These are phyloP conservation scores for Pyrenochaeta sp. DNA, from an alignment of 2,329 filamentous ascomycete species.

Conservation along the genomic window DNA sequence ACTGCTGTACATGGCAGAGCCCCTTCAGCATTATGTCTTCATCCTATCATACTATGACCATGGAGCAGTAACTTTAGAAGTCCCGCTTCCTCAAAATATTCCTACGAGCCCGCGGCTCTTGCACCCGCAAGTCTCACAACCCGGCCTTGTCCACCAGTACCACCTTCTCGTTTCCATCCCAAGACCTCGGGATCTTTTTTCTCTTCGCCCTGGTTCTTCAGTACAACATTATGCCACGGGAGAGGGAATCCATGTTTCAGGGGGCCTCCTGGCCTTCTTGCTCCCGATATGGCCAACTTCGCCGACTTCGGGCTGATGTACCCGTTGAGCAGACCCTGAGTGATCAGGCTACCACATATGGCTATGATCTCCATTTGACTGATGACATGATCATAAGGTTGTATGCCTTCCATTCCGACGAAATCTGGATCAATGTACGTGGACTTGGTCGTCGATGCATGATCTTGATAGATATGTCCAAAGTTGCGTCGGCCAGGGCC, in stretches of 20 bases:
- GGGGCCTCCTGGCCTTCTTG: slow-evolving; percentile 62
- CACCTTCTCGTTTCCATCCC: slow-evolving; percentile 70
- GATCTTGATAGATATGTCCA: slow-evolving; percentile 56
- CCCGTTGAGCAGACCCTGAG: slow-evolving; percentile 81
- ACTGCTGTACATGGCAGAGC: no score
- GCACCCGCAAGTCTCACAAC: slow-evolving; percentile 66
- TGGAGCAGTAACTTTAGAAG: no score
- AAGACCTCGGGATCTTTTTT: slow-evolving; percentile 71
- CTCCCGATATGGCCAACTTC: slow-evolving; percentile 83
- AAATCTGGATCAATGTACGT: slow-evolving; percentile 57
- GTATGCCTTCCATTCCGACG: slow-evolving; percentile 41
- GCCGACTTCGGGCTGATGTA: slow-evolving; percentile 80
- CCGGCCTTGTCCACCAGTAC: slow-evolving; percentile 50
- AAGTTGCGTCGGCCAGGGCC: slow-evolving; percentile 50
- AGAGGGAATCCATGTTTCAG: slow-evolving; percentile 77
- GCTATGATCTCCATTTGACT: slow-evolving; percentile 67
- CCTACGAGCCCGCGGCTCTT: slow-evolving; percentile 51
- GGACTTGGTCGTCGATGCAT: slow-evolving; percentile 53
- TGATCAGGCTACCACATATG: slow-evolving; percentile 76
- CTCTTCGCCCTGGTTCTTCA: no score
- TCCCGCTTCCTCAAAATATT: no score
- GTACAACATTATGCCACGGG: slow-evolving; percentile 77
- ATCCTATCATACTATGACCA: no score
- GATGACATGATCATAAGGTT: slow-evolving; percentile 38
- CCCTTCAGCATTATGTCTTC: no score